Evolutionary conservation across 2,329 filamentous ascomycete genomes (phyloP), one percentile per base, ranked within the genome.

Genomic region (Thelonectria olida): DNA sequence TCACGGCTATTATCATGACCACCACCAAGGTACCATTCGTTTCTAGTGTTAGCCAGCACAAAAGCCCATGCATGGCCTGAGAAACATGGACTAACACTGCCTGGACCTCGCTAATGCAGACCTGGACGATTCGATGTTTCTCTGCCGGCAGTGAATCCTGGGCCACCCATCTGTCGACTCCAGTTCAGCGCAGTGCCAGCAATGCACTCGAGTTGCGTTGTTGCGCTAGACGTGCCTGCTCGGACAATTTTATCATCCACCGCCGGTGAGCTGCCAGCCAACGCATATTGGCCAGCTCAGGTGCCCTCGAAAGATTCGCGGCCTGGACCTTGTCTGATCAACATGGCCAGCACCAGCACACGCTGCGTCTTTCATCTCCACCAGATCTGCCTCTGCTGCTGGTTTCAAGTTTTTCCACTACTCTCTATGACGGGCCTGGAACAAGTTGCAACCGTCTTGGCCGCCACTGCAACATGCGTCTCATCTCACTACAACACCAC

Each of bases 21-120:
- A 45, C 58, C 58, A 55, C 53, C 47, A 50, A 55, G 52, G 58
- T 61, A 22, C 28, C 58, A 61, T 61, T 55, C 52, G 52, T 61
- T 55, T 55, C 45, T 34, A 9, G 27, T 25, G 20, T 31, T 31
- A 52, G 38, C 38, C 10, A 28, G 41, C 25, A 23, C 34, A 56
- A 41, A 23, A 38, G 39, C 28, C 53, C 23, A 42, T 34, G 6
- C 48, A 17, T 17, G 28, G 23, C 34, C 44, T 59, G 17, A 15
- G 47, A 47, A 61, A 55, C 38, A 55, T 20, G 22, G 28, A 17
- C 31, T 34, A 55, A 28, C 45, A 19, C 34, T n/a, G 48, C 17
- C 20, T 34, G 36, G 23, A 17, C 34, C 15, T 38, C 41, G 42
- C 55, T 52, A 34, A 45, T 36, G 23, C 49, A 34, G 39, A 34